Conservation (phyloP, 805 yeast genomes). For the Candida boidinii region DNA sequence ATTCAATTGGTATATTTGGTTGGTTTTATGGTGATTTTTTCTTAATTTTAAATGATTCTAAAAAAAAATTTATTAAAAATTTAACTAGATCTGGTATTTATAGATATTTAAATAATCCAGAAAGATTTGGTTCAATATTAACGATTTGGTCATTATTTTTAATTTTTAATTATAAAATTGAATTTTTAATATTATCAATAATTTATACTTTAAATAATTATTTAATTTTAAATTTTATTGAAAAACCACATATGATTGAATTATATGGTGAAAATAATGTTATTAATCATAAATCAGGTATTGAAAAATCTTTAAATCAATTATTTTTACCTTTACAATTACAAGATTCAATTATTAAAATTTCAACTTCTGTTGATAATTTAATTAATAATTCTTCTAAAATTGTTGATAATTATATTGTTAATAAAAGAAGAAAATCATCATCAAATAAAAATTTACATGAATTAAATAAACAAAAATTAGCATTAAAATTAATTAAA, state of each 20-base stretch:
- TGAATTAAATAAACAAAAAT: neutral
- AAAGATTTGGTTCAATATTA: slow-evolving; percentile 66
- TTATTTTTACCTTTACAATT: slow-evolving; percentile 11
- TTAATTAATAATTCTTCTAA: slow-evolving; percentile 29
- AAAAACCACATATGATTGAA: slow-evolving; percentile 68
- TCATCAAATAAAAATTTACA: neutral
- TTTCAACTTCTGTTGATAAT: slow-evolving; percentile 28
- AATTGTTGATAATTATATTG: slow-evolving; percentile 37
- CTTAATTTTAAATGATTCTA: slow-evolving; percentile 37
- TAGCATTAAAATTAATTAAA: slow-evolving; percentile 1
- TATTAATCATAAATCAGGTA: slow-evolving; percentile 42
- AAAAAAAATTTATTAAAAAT: slow-evolving; percentile 10
- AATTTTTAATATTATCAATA: slow-evolving; percentile 41
- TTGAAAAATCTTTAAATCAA: slow-evolving; percentile 24
- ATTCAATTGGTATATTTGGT: slow-evolving; percentile 75
- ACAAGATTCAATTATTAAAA: slow-evolving; percentile 9
- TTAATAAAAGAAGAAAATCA: slow-evolving; percentile 11
- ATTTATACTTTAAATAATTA: slow-evolving; percentile 63
- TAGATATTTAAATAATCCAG: slow-evolving; percentile 77
- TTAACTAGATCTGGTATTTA: slow-evolving; percentile 75
- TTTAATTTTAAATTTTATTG: slow-evolving; percentile 63
- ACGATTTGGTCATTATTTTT: slow-evolving; percentile 70
- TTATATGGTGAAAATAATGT: slow-evolving; percentile 62
- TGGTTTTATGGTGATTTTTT: slow-evolving; percentile 89
- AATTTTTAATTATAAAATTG: slow-evolving; percentile 43